Evolutionary conservation across 306 rosid genomes (phyloP), one percentile per base, ranked within the genome.

Genomic region (Sophora flavescens): DNA sequence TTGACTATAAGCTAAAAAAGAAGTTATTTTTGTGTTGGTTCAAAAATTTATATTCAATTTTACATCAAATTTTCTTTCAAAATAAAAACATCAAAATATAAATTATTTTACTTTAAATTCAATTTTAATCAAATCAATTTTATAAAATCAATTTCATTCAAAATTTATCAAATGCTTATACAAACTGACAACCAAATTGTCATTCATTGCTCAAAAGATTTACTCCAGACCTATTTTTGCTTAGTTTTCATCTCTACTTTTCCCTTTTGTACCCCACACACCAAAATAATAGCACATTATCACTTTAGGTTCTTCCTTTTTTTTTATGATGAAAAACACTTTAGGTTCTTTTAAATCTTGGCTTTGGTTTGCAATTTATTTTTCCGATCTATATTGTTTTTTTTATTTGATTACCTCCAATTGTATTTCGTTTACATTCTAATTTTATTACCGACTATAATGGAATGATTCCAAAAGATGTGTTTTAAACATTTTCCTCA

Each of bases 301-400:
- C 62, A 56, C 62, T 30, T 22, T 22, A 22, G 22, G 22, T 22
- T 22, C 68, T 26, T 32, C n/a, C n/a, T n/a, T n/a, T n/a, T n/a
- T n/a, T n/a, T n/a, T n/a, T n/a, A n/a, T n/a, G n/a, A n/a, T n/a
- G n/a, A n/a, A n/a, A n/a, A n/a, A n/a, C 62, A 56, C 62, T 30
- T 22, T 22, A 22, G 22, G 22, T 22, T 22, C 68, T 26, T 32
- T 3, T 2, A 33, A 5, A 13, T 45, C 11, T 16, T 4, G 39
- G 10, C 16, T 39, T 38, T 16, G 39, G 10, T 79, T 52, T 64
- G 41, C 15, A 18, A 36, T 65, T 57, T 73, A 56, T 15, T 66
- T 74, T 15, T 57, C 44, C 1, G 4, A 8, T 44, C 4, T 44
- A 10, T 44, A 44, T 3, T 9, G 8, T 9, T 44, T 44, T 44